Evolutionary conservation across 306 rosid genomes (phyloP).

Genomic region (Rosa multiflora): DNA sequence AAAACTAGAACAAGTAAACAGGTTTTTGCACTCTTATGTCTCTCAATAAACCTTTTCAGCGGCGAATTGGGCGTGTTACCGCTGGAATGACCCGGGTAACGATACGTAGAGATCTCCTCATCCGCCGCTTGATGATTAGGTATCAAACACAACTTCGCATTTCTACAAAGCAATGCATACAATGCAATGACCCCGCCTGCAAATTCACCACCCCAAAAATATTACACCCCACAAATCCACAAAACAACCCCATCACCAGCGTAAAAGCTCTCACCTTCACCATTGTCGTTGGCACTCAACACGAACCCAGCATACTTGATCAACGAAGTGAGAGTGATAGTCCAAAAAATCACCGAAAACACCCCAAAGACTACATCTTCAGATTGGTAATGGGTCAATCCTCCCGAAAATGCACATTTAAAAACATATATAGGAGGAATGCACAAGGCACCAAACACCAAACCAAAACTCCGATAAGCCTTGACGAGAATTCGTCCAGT

Average conservation of each 20-base stretch:
- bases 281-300: slow-evolving; percentile 67
- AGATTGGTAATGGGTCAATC: slow-evolving; percentile 43
- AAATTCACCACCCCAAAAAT: slow-evolving; percentile 18
- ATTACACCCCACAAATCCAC: slow-evolving; percentile 9
- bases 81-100: slow-evolving; percentile 47
- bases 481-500: slow-evolving; percentile 36
- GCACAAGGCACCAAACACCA: slow-evolving; percentile 65
- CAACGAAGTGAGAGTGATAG: slow-evolving; percentile 58
- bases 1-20: slow-evolving; percentile 63
- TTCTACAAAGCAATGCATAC: slow-evolving; percentile 75
- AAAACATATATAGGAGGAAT: slow-evolving; percentile 77
- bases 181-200: slow-evolving; percentile 80
- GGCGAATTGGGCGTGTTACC: slow-evolving; percentile 42
- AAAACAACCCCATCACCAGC: neutral
- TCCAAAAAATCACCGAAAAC: slow-evolving; percentile 77
- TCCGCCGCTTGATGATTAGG: slow-evolving; percentile 81
- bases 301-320: slow-evolving; percentile 56
- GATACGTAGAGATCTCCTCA: slow-evolving; percentile 78
- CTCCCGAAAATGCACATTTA: slow-evolving; percentile 61
- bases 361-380: slow-evolving; percentile 78
- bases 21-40: slow-evolving; percentile 53
- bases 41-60: slow-evolving; percentile 66
- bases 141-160: slow-evolving; percentile 66
- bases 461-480: slow-evolving; percentile 76
- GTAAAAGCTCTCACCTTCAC: slow-evolving; percentile 58